Conservation (phyloP, 495 filamentous ascomycete genomes). For the Podospora didyma region DNA sequence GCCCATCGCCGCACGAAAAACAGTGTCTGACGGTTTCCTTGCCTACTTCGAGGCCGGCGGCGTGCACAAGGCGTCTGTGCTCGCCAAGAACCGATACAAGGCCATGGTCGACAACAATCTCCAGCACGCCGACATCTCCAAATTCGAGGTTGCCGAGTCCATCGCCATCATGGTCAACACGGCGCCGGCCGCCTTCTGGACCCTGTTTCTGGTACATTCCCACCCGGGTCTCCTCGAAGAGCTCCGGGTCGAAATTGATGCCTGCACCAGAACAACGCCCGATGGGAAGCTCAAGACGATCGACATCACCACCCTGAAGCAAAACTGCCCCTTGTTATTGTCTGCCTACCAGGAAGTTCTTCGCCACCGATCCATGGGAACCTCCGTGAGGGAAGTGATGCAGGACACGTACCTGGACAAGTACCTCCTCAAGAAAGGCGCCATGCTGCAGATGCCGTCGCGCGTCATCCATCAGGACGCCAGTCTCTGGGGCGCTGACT, state of each 20-base stretch:
- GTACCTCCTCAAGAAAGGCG: conserved; percentile 32
- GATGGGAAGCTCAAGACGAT: conserved; percentile 19
- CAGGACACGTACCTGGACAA: conserved; percentile 27
- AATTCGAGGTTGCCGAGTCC: conserved; percentile 33
- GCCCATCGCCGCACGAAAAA: conserved; percentile 33
- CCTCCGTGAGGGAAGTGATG: conserved; percentile 25
- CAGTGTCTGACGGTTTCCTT: conserved; percentile 35
- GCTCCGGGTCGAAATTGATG: conserved; percentile 7
- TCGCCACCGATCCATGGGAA: conserved; percentile 12
- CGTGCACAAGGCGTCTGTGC: conserved; percentile 30
- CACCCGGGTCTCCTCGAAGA: conserved; percentile 31
- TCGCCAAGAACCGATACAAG: conserved; percentile 30
- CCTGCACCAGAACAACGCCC: conserved; percentile 12
- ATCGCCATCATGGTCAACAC: conserved; percentile 46
- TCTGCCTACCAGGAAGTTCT: conserved; percentile 37
- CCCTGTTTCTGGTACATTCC: conserved; percentile 38
- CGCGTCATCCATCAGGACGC: conserved; percentile 23
- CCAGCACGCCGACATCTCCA: conserved; percentile 37
- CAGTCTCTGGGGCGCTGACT: conserved; percentile 14
- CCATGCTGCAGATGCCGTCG: conserved; percentile 27
- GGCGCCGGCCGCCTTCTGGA: conserved; percentile 44
- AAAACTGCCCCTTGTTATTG: conserved; percentile 33
- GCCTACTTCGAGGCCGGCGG: conserved; percentile 36
- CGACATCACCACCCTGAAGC: conserved; percentile 34
- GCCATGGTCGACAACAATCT: conserved; percentile 27